Evolutionary conservation across 2,329 filamentous ascomycete species (phyloP).

Genomic region (Alternaria brassicicola): DNA sequence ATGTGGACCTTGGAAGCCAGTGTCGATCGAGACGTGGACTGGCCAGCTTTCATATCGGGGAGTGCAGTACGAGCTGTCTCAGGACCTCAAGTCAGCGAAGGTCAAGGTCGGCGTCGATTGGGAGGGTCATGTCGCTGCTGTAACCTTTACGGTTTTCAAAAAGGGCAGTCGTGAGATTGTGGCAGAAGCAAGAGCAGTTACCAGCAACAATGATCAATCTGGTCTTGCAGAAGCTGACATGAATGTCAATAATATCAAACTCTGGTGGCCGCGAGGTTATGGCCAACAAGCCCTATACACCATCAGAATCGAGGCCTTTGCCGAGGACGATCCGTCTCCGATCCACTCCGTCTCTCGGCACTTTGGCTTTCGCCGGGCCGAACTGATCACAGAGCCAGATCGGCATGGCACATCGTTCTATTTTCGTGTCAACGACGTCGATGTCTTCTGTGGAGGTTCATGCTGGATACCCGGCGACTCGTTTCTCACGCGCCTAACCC

Average conservation of each 20-base stretch:
- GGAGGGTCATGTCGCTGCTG: background rate
- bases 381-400: constrained; percentile 54
- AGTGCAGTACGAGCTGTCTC: constrained; percentile 62
- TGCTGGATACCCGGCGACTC: constrained; percentile 86
- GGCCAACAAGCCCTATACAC: constrained; percentile 75
- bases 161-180: background rate
- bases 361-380: constrained; percentile 66
- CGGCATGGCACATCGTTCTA: constrained; percentile 76
- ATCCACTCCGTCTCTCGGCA: constrained; percentile 4
- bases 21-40: constrained; percentile 72
- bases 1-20: constrained; percentile 68
- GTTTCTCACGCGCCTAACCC: constrained; percentile 72
- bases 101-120: background rate
- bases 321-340: background rate
- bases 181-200: background rate
- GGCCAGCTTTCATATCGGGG: constrained; percentile 69
- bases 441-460: constrained; percentile 80
- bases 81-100: constrained; percentile 6
- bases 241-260: constrained; percentile 59
- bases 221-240: constrained; percentile 48
- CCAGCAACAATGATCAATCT: constrained; percentile 21
- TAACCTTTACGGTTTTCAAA: background rate
- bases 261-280: constrained; percentile 82
- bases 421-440: constrained; percentile 76
- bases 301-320: constrained; percentile 43